These are phyloP conservation scores for Aphanomyces stellatus DNA, from an alignment of 352 stramenopile genomes.

Conservation along the genomic window DNA sequence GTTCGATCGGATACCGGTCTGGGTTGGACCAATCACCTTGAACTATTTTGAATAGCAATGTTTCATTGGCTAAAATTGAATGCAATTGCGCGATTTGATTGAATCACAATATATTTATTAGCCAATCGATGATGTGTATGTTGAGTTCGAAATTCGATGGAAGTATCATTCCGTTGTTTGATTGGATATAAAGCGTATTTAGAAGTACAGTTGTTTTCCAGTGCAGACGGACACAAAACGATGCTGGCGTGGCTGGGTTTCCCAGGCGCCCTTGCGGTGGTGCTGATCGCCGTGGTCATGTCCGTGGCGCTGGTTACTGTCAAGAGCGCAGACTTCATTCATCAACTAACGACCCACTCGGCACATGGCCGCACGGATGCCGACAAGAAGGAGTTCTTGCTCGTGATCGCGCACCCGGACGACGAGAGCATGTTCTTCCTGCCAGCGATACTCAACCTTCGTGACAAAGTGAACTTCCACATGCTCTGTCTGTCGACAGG, in stretches of 20 bases:
- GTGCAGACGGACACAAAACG: too few species aligned
- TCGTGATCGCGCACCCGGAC: slow-evolving; percentile 94
- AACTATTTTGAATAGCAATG: background rate
- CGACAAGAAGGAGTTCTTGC: slow-evolving; percentile 29
- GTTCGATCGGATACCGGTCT: too few species aligned
- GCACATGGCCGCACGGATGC: background rate
- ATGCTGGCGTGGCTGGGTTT: background rate
- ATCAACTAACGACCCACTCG: background rate
- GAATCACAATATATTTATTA: background rate
- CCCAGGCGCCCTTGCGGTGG: background rate
- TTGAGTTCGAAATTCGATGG: background rate
- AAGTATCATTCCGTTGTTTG: background rate
- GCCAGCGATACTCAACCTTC: slow-evolving; percentile 71
- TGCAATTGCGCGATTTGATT: too few species aligned
- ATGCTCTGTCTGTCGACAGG: slow-evolving; percentile 88
- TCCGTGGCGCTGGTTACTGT: background rate
- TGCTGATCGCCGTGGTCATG: background rate
- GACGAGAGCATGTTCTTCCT: slow-evolving; percentile 98
- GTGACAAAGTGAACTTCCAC: slow-evolving; percentile 27
- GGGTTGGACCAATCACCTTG: too few species aligned
- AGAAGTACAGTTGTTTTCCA: background rate
- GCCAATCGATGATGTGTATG: background rate
- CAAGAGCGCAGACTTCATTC: slow-evolving; percentile 2
- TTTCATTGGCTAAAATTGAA: background rate
- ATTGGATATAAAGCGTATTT: background rate